Evolutionary conservation across 306 rosid genomes (phyloP).

Genomic region (Dicorynia guianensis): DNA sequence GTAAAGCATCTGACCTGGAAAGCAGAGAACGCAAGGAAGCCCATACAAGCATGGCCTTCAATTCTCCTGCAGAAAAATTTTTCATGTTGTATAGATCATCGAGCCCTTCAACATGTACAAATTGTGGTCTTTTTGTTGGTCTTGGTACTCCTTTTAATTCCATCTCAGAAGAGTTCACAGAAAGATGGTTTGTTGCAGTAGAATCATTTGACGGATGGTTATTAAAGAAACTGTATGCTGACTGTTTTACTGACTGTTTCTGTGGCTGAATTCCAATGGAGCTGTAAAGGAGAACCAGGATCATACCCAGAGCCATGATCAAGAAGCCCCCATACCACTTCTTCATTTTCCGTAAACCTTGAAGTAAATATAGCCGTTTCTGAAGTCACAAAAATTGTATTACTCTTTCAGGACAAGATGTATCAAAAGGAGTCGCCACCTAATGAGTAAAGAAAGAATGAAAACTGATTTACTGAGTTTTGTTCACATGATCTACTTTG

Average conservation of each 20-base stretch:
- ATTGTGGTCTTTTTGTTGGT: conserved; percentile 55
- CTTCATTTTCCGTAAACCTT: conserved; percentile 67
- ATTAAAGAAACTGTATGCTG: conserved; percentile 69
- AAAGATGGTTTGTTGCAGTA: conserved; percentile 28
- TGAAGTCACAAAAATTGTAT: conserved; percentile 30
- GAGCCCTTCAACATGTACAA: conserved; percentile 65
- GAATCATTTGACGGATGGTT: conserved; percentile 48
- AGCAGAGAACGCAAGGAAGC: conserved; percentile 61
- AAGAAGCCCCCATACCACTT: conserved; percentile 87
- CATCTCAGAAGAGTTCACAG: conserved; percentile 36
- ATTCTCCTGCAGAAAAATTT: conserved; percentile 51
- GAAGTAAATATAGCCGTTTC: conserved; percentile 43
- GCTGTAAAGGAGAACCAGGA: conserved; percentile 66
- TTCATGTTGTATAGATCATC: conserved; percentile 56
- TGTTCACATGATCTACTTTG: neutral
- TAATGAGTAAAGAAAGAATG: conserved; percentile 14
- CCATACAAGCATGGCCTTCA: conserved; percentile 74
- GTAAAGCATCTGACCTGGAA: conserved; percentile 82
- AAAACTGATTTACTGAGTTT: neutral
- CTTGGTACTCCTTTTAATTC: conserved; percentile 36
- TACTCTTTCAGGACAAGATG: conserved; percentile 22
- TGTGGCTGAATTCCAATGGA: conserved; percentile 58
- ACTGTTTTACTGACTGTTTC: conserved; percentile 65
- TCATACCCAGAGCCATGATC: conserved; percentile 64
- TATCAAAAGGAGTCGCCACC: conserved; percentile 9